phyloP scores from a whole-genome alignment of 495 filamentous ascomycete genomes.

The Acidomyces sp. region DNA sequence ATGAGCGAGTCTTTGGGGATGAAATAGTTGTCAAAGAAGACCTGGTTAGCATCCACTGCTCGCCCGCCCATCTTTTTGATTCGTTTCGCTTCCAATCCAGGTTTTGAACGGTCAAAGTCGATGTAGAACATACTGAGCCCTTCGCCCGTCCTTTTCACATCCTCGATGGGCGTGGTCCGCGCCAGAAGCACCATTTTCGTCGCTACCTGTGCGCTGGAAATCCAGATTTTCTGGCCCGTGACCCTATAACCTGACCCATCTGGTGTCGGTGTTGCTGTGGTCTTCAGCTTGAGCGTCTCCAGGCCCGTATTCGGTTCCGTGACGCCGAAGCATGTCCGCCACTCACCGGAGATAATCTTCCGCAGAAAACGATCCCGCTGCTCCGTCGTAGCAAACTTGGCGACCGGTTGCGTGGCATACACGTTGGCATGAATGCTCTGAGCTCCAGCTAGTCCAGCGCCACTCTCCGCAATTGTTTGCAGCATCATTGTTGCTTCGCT shows the following conservation, averaged over 20 bases:
- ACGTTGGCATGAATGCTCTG: conserved; percentile 67
- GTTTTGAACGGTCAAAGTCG: conserved; percentile 44
- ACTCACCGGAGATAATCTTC: conserved; percentile 53
- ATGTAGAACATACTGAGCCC: conserved; percentile 68
- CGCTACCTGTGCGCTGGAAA: conserved; percentile 65
- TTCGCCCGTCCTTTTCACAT: conserved; percentile 51
- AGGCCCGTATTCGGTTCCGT: conserved; percentile 59
- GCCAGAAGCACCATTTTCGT: conserved; percentile 67
- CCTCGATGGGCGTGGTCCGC: conserved; percentile 53
- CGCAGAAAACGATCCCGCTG: conserved; percentile 51
- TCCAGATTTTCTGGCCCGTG: conserved; percentile 70
- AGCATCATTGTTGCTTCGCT: conserved; percentile 77
- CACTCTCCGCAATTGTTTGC: conserved; percentile 65
- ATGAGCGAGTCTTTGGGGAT: conserved; percentile 50
- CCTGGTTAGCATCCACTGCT: conserved; percentile 70
- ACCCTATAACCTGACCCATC: conserved; percentile 45
- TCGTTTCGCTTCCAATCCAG: conserved; percentile 48
- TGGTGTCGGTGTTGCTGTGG: conserved; percentile 34
- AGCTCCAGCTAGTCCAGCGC: conserved; percentile 66
- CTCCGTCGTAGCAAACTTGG: conserved; percentile 50
- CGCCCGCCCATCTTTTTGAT: conserved; percentile 76
- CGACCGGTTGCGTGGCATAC: conserved; percentile 64
- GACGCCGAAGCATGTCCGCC: conserved; percentile 61
- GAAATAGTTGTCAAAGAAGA: conserved; percentile 65
- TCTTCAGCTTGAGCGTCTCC: conserved; percentile 57